Conservation (phyloP, 768 basidiomycete species). For the Tricholoma saponaceum region DNA sequence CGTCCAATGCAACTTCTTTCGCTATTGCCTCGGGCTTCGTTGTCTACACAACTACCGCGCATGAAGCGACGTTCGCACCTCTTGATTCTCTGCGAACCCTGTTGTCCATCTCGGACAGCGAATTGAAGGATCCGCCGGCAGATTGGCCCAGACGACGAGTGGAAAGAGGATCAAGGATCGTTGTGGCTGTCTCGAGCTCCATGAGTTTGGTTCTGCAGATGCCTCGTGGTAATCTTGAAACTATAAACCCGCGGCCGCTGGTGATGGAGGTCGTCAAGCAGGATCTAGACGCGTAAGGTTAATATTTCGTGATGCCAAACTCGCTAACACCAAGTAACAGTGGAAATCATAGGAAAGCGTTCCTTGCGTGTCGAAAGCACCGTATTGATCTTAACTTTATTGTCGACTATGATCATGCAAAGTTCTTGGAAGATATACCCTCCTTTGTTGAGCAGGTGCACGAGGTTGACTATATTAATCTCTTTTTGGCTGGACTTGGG, state of each 20-base stretch:
- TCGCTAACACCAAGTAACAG: conserved; percentile 32
- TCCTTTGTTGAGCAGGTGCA: conserved; percentile 80
- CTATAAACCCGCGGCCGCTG: conserved; percentile 87
- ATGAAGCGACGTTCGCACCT: conserved; percentile 76
- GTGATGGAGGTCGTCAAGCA: conserved; percentile 81
- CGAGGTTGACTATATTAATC: conserved; percentile 88
- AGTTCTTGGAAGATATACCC: conserved; percentile 59
- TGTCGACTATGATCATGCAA: conserved; percentile 72
- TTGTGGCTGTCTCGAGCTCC: conserved; percentile 78
- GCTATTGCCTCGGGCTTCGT: conserved; percentile 69
- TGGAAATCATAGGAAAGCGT: conserved; percentile 79
- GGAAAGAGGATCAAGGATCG: conserved; percentile 88
- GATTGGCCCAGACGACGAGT: conserved; percentile 73
- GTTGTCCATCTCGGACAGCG: conserved; percentile 22
- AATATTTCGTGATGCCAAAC: neutral
- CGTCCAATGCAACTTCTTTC: conserved; percentile 67
- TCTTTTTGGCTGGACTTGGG: conserved; percentile 87
- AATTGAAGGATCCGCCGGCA: conserved; percentile 23
- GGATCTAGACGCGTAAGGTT: conserved; percentile 66
- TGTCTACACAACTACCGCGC: conserved; percentile 80
- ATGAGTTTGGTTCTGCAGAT: conserved; percentile 95
- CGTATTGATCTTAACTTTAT: conserved; percentile 87
- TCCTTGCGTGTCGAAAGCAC: conserved; percentile 88
- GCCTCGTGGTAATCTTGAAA: conserved; percentile 97
- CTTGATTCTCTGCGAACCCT: conserved; percentile 28